Evolutionary conservation across 176 grass and related monocot species (phyloP).

Genomic region (Oryza glumipatula): DNA sequence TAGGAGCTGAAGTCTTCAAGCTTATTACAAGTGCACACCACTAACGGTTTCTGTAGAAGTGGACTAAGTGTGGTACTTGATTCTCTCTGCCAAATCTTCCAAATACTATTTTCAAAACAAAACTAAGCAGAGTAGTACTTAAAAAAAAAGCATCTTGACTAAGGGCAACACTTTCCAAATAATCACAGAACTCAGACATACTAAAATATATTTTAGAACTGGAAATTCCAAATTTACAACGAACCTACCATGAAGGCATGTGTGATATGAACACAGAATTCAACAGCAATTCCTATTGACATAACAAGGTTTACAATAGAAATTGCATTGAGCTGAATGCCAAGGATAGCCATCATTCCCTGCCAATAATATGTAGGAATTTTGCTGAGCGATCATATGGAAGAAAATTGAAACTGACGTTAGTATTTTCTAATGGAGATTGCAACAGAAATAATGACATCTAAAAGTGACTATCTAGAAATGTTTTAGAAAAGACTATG

Average conservation of each 20-base stretch:
- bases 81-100: conserved; percentile 23
- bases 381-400: too few relatives aligned
- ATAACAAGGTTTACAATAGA: conserved; percentile 99
- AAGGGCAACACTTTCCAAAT: not conserved
- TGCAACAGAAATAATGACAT: not conserved
- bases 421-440: too few relatives aligned
- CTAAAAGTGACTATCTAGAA: conserved; percentile 17
- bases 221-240: conserved; percentile 27
- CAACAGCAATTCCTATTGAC: conserved; percentile 98
- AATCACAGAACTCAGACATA: conserved; percentile 13
- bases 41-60: conserved; percentile 12
- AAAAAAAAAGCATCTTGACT: not conserved
- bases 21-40: conserved; percentile 12
- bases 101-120: not conserved
- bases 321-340: conserved; percentile 97
- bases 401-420: not conserved
- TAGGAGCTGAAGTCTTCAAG: not conserved
- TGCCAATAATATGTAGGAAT: conserved; percentile 47
- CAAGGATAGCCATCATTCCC: conserved; percentile 91
- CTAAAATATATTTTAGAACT: conserved; percentile 15
- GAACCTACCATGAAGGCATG: conserved; percentile 92
- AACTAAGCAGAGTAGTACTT: conserved; percentile 11
- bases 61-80: not conserved
- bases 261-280: conserved; percentile 99
- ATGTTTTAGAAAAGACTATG: conserved; percentile 18